Conservation (phyloP, 768 basidiomycete genomes). For the Suillus plorans region DNA sequence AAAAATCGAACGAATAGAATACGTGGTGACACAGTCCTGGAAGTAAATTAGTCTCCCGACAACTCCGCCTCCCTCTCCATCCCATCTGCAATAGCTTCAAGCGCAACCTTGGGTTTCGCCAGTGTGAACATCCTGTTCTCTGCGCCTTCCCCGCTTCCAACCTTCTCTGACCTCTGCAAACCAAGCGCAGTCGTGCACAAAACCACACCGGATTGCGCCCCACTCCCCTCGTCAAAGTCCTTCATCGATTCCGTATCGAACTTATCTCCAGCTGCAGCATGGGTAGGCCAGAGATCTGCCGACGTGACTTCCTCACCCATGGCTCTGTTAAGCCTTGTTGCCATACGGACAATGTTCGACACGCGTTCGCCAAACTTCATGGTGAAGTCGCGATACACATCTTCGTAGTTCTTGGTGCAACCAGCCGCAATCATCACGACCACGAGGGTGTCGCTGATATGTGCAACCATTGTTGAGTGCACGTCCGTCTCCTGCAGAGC, state of each 20-base stretch:
- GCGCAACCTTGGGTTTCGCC: slow-evolving; percentile 55
- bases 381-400: slow-evolving; percentile 29
- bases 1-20: background rate
- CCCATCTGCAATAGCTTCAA: slow-evolving; percentile 34
- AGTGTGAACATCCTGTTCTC: slow-evolving; percentile 50
- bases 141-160: slow-evolving; percentile 36
- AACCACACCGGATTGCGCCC: slow-evolving; percentile 25
- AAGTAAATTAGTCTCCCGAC: background rate
- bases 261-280: slow-evolving; percentile 39
- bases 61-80: slow-evolving; percentile 25
- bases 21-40: background rate
- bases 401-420: slow-evolving; percentile 32
- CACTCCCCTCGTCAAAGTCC: slow-evolving; percentile 34
- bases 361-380: slow-evolving; percentile 36
- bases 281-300: slow-evolving; percentile 54
- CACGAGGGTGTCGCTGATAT: slow-evolving; percentile 44
- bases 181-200: slow-evolving; percentile 62
- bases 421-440: slow-evolving; percentile 44
- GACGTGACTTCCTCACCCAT: slow-evolving; percentile 60
- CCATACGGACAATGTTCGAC: slow-evolving; percentile 34
- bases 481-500: slow-evolving; percentile 32
- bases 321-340: slow-evolving; percentile 39
- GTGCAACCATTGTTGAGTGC: slow-evolving; percentile 39
- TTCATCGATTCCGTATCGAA: slow-evolving; percentile 48
- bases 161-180: slow-evolving; percentile 39